phyloP scores from a whole-genome alignment of 257 asterid species.

The Jaltomata sinuosa region DNA sequence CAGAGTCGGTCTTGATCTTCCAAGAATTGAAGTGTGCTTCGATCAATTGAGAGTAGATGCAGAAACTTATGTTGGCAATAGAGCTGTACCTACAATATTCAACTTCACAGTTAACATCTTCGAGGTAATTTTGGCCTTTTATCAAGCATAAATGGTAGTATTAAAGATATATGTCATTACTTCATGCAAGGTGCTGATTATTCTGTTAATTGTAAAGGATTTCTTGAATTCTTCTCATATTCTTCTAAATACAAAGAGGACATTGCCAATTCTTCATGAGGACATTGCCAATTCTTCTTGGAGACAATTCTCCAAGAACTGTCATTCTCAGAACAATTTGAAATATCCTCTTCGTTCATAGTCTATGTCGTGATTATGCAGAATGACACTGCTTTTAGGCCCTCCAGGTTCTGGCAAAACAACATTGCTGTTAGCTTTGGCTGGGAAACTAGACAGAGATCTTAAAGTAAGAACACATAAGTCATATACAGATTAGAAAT shows the following conservation, averaged over 20 bases:
- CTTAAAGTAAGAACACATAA: constrained; percentile 26
- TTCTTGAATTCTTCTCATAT: constrained; percentile 33
- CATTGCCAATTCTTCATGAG: constrained; percentile 38
- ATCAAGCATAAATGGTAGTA: neutral
- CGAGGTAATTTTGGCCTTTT: constrained; percentile 29
- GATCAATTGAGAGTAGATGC: constrained; percentile 28
- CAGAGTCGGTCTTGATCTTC: constrained; percentile 29
- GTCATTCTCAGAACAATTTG: neutral
- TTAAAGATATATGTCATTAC: neutral
- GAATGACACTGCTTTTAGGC: constrained; percentile 65
- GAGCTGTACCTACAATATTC: constrained; percentile 31
- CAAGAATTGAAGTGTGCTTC: constrained; percentile 29
- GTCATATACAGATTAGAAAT: neutral
- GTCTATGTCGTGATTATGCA: constrained; percentile 11
- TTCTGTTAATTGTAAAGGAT: constrained; percentile 19
- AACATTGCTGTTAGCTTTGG: constrained; percentile 52
- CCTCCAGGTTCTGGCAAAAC: constrained; percentile 73
- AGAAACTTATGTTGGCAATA: constrained; percentile 13
- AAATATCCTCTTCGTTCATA: neutral
- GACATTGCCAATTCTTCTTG: constrained; percentile 37
- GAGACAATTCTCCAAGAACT: neutral
- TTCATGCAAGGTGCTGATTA: neutral
- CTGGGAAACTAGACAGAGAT: constrained; percentile 51
- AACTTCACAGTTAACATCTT: constrained; percentile 36
- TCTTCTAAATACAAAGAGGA: constrained; percentile 39